phyloP scores from a whole-genome alignment of 345 rosid genomes.

The Firmiana major region DNA sequence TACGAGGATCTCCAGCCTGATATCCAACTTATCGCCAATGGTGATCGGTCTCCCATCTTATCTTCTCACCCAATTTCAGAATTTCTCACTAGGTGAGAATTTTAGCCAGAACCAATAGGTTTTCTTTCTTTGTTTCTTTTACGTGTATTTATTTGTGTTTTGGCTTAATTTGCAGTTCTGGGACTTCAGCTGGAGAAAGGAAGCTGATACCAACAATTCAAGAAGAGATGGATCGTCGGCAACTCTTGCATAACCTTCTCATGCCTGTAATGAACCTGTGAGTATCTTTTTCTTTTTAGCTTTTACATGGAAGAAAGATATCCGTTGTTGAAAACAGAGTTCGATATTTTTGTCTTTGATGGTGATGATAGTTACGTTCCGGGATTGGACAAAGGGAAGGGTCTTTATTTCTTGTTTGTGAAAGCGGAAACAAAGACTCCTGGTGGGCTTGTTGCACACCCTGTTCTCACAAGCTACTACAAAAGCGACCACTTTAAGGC shows the following conservation, averaged over 20 bases:
- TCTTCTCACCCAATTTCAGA: slow-evolving; percentile 69
- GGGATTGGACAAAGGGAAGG: slow-evolving; percentile 85
- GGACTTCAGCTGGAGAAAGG: slow-evolving; percentile 96
- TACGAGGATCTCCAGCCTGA: slow-evolving; percentile 71
- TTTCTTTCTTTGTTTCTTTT: background rate
- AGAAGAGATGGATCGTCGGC: slow-evolving; percentile 81
- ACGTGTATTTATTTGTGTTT: background rate
- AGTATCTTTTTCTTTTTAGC: slow-evolving; percentile 22
- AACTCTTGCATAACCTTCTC: slow-evolving; percentile 68
- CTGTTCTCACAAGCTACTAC: slow-evolving; percentile 93
- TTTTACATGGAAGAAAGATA: too few species aligned
- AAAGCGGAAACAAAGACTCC: slow-evolving; percentile 83
- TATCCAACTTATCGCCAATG: slow-evolving; percentile 72
- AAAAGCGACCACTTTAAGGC: slow-evolving; percentile 74
- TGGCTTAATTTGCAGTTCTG: slow-evolving; percentile 50
- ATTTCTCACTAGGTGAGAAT: slow-evolving; percentile 66
- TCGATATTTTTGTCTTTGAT: background rate
- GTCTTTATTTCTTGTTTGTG: slow-evolving; percentile 70
- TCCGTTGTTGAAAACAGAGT: background rate
- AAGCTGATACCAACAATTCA: slow-evolving; percentile 87
- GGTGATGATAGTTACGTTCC: slow-evolving; percentile 58
- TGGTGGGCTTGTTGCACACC: slow-evolving; percentile 79
- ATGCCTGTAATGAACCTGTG: slow-evolving; percentile 94
- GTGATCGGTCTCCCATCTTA: slow-evolving; percentile 68
- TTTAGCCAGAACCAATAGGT: background rate